Evolutionary conservation across 345 rosid species (phyloP), one percentile per base, ranked within the genome.

Genomic region (Barbarea vulgaris): DNA sequence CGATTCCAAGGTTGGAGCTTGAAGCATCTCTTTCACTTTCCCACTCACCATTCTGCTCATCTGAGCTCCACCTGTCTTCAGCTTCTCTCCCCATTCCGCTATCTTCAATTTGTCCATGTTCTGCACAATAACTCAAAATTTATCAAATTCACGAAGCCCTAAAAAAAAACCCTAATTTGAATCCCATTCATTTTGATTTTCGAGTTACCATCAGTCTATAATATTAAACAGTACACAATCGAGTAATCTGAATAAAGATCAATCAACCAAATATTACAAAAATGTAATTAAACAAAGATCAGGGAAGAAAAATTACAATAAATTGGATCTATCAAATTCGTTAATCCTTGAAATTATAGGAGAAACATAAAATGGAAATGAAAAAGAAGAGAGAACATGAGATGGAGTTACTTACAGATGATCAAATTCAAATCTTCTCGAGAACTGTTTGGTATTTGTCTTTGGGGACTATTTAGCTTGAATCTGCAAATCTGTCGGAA

Each of bases 21-120:
- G 98, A 21, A 93, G 80, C 69, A 93, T 84, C 57, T 90, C 98
- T 76, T 90, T 93, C 86, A 93, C 72, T 77, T 93, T 93, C 62
- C 84, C 94, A 56, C 93, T 86, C 5, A 89, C 88, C 70, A 90
- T 79, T 48, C 96, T 67, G 33, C 91, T 83, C 96, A 93, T 87
- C 41, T 90, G 91, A 77, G 96, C 91, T 61, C 96, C 91, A 42
- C 96, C 88, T 0, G 82, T 85, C 84, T 86, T 90, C 69, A 93
- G 69, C 57, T 83, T 75, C 77, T 93, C 98, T 22, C 96, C 90
- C 84, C 84, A 86, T 80, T 92, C 86, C 22, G 88, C 73, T 27
- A 92, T 69, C 69, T 89, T 92, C 68, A 83, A 37, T 74, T 85
- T 91, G 73, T 91, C 97, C 94, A 91, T 91, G 0, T 52, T 60